Evolutionary conservation across 768 basidiomycete species (phyloP).

Genomic region (Pulveroboletus sp.): DNA sequence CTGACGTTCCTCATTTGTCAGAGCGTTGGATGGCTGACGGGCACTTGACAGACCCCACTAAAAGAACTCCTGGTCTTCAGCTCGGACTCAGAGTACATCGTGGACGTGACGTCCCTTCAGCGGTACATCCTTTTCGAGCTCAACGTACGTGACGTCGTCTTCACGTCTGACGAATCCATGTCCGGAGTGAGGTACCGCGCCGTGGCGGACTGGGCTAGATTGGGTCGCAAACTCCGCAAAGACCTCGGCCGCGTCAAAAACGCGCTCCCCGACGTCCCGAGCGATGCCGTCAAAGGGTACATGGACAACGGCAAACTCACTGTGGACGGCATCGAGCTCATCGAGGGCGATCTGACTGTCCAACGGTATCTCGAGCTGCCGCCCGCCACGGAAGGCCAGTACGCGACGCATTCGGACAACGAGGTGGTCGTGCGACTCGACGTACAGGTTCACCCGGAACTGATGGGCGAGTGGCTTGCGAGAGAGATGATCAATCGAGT

Average conservation of each 20-base stretch:
- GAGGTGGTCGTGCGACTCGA: constrained; percentile 95
- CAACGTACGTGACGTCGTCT: constrained; percentile 86
- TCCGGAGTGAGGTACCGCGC: constrained; percentile 90
- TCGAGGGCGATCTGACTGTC: constrained; percentile 87
- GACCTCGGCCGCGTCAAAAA: constrained; percentile 87
- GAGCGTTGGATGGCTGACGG: background rate
- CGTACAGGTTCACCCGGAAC: constrained; percentile 79
- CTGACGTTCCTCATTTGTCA: background rate
- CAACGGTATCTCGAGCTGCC: constrained; percentile 87
- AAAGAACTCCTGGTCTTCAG: constrained; percentile 95
- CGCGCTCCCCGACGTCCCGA: constrained; percentile 74
- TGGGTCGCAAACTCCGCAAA: constrained; percentile 91
- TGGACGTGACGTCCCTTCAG: constrained; percentile 79
- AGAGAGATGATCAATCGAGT: constrained; percentile 90
- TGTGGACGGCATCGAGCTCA: constrained; percentile 87
- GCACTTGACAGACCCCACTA: constrained; percentile 66
- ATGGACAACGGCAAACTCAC: constrained; percentile 67
- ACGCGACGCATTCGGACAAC: constrained; percentile 84
- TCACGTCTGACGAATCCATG: constrained; percentile 81
- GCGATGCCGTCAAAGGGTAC: constrained; percentile 80
- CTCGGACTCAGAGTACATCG: constrained; percentile 74
- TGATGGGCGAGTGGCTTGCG: constrained; percentile 83
- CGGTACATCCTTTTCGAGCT: constrained; percentile 92
- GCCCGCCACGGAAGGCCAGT: constrained; percentile 53
- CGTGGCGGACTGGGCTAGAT: constrained; percentile 90